Percentiles rank a stretch among this genome's conserved stretches.
Evolutionary conservation across 179 eudicot species (phyloP).

Genomic region (Corrigiola litoralis): DNA sequence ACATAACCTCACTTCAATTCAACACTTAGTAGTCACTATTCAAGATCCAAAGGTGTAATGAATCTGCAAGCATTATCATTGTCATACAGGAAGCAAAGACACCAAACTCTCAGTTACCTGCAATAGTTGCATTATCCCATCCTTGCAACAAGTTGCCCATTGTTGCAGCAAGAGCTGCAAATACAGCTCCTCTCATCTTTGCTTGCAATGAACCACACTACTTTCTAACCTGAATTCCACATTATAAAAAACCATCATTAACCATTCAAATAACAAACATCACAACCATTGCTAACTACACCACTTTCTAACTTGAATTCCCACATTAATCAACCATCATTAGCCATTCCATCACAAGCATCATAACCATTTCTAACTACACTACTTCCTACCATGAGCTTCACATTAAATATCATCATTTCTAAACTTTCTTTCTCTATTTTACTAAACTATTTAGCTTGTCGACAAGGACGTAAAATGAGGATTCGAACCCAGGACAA

Average conservation of each 20-base stretch:
- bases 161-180: slow-evolving; percentile 47
- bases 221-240: neutral
- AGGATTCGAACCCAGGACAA: no score
- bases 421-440: no score
- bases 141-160: slow-evolving; percentile 52
- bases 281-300: neutral
- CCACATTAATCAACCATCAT: no score
- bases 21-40: neutral
- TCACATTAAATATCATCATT: no score
- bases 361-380: neutral
- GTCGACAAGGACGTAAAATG: no score
- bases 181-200: slow-evolving; percentile 42
- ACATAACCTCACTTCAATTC: neutral
- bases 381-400: neutral
- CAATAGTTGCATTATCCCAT: slow-evolving; percentile 53
- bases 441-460: no score
- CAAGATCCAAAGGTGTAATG: neutral
- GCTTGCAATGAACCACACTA: slow-evolving; percentile 6
- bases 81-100: neutral
- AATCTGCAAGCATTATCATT: neutral
- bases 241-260: slow-evolving; percentile 11
- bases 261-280: no score
- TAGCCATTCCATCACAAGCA: neutral
- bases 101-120: slow-evolving; percentile 23
- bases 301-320: neutral